These are phyloP conservation scores for Mycena floridula DNA, from an alignment of 768 basidiomycete genomes.

Conservation along the genomic window DNA sequence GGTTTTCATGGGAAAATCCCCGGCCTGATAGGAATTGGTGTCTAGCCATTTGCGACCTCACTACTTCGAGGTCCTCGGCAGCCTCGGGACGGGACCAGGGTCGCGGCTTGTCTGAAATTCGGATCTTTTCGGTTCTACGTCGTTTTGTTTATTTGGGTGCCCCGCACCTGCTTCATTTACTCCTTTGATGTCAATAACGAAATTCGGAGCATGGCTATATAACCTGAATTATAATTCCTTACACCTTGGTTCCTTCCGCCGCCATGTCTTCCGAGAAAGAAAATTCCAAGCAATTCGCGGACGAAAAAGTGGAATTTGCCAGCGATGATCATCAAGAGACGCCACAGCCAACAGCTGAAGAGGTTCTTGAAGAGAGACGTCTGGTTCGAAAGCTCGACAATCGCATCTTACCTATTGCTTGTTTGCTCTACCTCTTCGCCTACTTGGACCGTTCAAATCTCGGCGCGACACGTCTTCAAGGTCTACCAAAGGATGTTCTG, in stretches of 20 bases:
- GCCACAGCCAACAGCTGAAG: neutral
- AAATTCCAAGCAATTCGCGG: neutral
- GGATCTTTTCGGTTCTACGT: too few relatives aligned
- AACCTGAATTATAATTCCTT: too few relatives aligned
- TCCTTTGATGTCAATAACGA: too few relatives aligned
- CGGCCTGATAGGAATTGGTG: too few relatives aligned
- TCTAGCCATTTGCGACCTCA: too few relatives aligned
- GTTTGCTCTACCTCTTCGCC: slow-evolving; percentile 71
- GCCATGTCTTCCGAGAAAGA: neutral
- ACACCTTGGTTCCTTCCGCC: neutral
- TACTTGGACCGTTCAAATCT: slow-evolving; percentile 76
- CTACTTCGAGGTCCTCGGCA: too few relatives aligned
- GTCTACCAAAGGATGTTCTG: slow-evolving; percentile 57
- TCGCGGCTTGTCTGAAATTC: too few relatives aligned
- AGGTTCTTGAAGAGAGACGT: slow-evolving; percentile 34
- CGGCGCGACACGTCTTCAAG: slow-evolving; percentile 75
- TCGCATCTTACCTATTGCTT: slow-evolving; percentile 66
- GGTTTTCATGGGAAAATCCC: too few relatives aligned
- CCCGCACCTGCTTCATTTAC: too few relatives aligned
- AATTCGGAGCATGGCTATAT: too few relatives aligned
- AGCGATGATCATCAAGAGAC: slow-evolving; percentile 1
- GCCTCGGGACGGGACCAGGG: too few relatives aligned
- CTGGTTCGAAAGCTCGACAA: slow-evolving; percentile 61
- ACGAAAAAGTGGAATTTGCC: slow-evolving; percentile 1
- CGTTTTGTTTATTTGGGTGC: too few relatives aligned